Base-by-base conservation (phyloP, 2,329 filamentous ascomycete species). In the Emergomyces orientalis region DNA sequence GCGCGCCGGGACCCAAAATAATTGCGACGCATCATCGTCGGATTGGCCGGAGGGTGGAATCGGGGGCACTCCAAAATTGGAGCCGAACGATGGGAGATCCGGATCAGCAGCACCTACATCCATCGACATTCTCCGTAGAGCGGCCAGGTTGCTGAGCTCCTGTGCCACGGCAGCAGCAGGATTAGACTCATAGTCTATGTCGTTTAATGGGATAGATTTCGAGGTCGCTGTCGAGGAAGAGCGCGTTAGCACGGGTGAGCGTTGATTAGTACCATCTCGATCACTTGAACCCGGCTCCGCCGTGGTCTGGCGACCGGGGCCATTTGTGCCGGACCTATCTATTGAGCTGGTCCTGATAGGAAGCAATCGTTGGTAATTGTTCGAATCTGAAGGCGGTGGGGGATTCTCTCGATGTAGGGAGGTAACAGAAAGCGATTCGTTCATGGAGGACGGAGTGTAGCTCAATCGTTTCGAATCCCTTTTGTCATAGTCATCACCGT, bases 1-100 rank as follows among this genome's bases (percentile, higher is more conserved):
- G 63, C 91, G 86, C 30, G 94, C 94, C 5, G 94, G 94, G 6
- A 99, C 94, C 94, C 94, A 99, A 67, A 97, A 89, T 64, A 97
- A 78, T 65, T 91, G 85, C 1, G 92, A 91, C 8, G 91, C 86
- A 72, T 97, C 93, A 69, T 91, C 88, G 70, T 95, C 88, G 66
- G 72, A 73, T 7, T 75, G 74, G n/a, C 75, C 71, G 14, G 76
- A 75, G 4, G 79, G 78, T 1, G 78, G 73, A 59, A 74, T 67
- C 19, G 74, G 74, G 6, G 78, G 78, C 59, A 80, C 74, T 9
- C 73, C 71, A 37, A 77, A 68, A 62, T 72, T 75, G 27, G 71
- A 69, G 56, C 70, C 72, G 63, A 78, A 76, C 19, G 76, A 73
- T 19, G 79, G 79, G 60, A 81, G 71, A 66, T 81, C 79, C 14